Evolutionary conservation across 805 yeast genomes (phyloP), one percentile per base, ranked within the genome.

Genomic region (Blastobotrys chiropterorum): DNA sequence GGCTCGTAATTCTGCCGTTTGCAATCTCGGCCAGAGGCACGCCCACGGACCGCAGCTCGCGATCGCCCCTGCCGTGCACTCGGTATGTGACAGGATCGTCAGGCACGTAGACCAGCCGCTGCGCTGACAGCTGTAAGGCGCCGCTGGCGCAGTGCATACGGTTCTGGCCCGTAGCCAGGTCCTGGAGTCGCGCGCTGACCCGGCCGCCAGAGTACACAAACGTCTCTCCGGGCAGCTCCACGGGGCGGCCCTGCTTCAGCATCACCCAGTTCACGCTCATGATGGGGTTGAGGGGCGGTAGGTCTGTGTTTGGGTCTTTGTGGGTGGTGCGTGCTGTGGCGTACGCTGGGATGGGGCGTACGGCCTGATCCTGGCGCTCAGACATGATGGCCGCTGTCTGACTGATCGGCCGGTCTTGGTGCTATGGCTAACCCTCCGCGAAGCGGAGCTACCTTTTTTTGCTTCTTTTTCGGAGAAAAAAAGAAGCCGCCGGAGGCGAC

Each of bases 31-130:
- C 44, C 15, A 67, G 46, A 2, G 65, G 63, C n/a, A 65, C 53
- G 6, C 48, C 44, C 4, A 61, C 21, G 1, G 53, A 42, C 26
- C 48, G 47, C 47, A 68, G 67, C 26, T 53, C 51, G 14, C 63
- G 53, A 39, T 66, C 69, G 21, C 69, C 68, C 38, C 56, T 56
- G 50, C 61, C 59, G 6, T 41, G 49, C 1, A 65, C 64, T 3
- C 42, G 46, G 53, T 62, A 66, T 4, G 63, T 60, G 19, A 17
- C 31, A 8, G 34, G 41, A 38, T 20, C 50, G 15, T 26, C 20
- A 14, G 49, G 41, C 4, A 52, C 17, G 19, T 44, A 40, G 30
- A 53, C 54, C 15, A 65, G 47, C 26, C 62, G 45, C 44, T 54
- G 34, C 51, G 57, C 54, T 2, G 65, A 52, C n/a, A 64, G 51